A percentile compares a stretch with the other conserved stretches of the same genome.
phyloP scores from a whole-genome alignment of 2,329 filamentous ascomycete genomes.

The Fusarium buharicum region DNA sequence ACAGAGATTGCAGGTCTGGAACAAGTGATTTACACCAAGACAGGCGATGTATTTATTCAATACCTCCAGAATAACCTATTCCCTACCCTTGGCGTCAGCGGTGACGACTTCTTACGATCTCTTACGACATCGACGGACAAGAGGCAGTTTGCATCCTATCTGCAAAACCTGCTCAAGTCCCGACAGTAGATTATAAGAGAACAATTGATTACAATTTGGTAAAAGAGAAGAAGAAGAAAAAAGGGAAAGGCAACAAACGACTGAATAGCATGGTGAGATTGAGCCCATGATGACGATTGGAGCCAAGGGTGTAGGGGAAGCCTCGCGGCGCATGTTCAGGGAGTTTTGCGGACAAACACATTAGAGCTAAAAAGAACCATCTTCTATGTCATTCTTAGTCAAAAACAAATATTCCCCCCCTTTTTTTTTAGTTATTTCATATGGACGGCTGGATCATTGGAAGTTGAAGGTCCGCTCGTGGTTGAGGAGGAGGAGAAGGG shows the following conservation, averaged over 20 bases:
- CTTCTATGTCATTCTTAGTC: slow-evolving; percentile 43
- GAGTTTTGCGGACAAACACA: slow-evolving; percentile 46
- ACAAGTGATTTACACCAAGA: slow-evolving; percentile 90
- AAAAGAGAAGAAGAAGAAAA: not conserved
- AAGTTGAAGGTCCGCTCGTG: slow-evolving; percentile 11
- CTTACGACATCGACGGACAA: slow-evolving; percentile 69
- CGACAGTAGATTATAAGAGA: slow-evolving; percentile 45
- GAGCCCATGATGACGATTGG: slow-evolving; percentile 28
- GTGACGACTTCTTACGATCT: slow-evolving; percentile 66
- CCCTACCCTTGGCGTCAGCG: slow-evolving; percentile 71
- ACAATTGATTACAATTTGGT: slow-evolving; percentile 6
- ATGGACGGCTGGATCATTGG: slow-evolving; percentile 27
- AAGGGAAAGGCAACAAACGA: slow-evolving; percentile 6
- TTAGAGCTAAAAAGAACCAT: slow-evolving; percentile 47
- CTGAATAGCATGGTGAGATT: slow-evolving; percentile 18
- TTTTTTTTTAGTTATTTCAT: slow-evolving; percentile 29
- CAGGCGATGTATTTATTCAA: slow-evolving; percentile 81
- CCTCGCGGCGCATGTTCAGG: slow-evolving; percentile 47
- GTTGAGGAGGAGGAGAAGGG: slow-evolving; percentile 2
- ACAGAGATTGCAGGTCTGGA: slow-evolving; percentile 88
- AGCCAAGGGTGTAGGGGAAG: slow-evolving; percentile 31
- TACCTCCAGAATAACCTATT: slow-evolving; percentile 73
- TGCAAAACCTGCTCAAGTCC: slow-evolving; percentile 66
- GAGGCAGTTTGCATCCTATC: slow-evolving; percentile 71
- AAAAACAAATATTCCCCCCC: slow-evolving; percentile 42